Evolutionary conservation across 441 rosid species (phyloP).

Genomic region (Corymbia citriodora): DNA sequence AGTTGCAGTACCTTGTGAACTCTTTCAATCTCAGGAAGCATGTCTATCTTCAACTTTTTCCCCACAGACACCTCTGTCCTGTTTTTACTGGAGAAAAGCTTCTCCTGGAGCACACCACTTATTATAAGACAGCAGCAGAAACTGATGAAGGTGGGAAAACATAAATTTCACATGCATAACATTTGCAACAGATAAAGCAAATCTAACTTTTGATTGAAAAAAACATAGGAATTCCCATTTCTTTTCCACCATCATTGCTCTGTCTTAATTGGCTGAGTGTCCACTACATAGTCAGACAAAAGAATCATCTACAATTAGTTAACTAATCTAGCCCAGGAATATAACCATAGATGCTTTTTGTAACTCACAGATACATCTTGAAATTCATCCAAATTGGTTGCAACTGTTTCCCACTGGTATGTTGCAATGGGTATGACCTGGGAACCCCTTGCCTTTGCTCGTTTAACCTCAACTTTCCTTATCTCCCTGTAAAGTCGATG

Average conservation of each 20-base stretch:
- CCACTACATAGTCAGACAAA: neutral
- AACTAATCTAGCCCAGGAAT: neutral
- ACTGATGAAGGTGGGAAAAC: neutral
- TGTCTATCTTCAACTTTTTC: slow-evolving; percentile 82
- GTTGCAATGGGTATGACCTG: slow-evolving; percentile 53
- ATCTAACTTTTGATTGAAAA: neutral
- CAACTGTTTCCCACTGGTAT: slow-evolving; percentile 98
- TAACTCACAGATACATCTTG: slow-evolving; percentile 92
- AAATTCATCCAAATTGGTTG: slow-evolving; percentile 94
- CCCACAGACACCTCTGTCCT: slow-evolving; percentile 85
- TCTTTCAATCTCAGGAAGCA: slow-evolving; percentile 97
- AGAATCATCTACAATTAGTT: neutral
- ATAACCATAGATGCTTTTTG: slow-evolving; percentile 6
- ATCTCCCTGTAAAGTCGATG: slow-evolving; percentile 93
- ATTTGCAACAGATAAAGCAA: neutral
- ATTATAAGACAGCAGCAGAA: neutral
- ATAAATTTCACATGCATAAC: neutral
- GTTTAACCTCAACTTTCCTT: slow-evolving; percentile 73
- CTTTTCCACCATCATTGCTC: neutral
- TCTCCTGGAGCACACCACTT: slow-evolving; percentile 60
- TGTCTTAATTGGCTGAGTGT: neutral
- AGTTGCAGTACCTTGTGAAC: slow-evolving; percentile 73
- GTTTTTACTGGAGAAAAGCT: slow-evolving; percentile 76
- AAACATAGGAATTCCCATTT: neutral
- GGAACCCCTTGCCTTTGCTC: slow-evolving; percentile 81